A percentile compares a stretch with the other conserved stretches of the same genome.
Evolutionary conservation across 441 rosid genomes (phyloP).

Genomic region (Syzygium syzygioides): DNA sequence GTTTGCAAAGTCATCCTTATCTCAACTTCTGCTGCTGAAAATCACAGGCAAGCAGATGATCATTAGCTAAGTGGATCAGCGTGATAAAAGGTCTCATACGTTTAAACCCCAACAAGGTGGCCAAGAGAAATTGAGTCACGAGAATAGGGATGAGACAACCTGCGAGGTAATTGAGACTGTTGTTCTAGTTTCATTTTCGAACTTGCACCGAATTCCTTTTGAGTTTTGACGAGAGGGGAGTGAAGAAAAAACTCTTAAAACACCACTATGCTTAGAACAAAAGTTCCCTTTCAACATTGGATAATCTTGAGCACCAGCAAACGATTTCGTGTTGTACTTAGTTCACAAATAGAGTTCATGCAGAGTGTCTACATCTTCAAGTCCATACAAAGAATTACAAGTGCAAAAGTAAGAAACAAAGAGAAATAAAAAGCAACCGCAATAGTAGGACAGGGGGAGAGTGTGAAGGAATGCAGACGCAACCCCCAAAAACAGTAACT

Average conservation of each 20-base stretch:
- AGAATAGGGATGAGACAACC: neutral
- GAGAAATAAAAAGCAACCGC: neutral
- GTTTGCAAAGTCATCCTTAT: neutral
- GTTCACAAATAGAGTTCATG: neutral
- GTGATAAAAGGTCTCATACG: neutral
- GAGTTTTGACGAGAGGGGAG: neutral
- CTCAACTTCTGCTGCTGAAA: neutral
- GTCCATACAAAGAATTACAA: neutral
- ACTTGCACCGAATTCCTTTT: neutral
- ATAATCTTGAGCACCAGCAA: neutral
- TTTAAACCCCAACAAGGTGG: neutral
- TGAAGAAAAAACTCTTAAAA: neutral
- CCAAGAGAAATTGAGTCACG: neutral
- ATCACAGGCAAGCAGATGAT: neutral
- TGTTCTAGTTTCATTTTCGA: neutral
- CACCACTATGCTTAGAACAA: neutral
- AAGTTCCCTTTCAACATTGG: neutral
- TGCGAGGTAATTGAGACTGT: neutral
- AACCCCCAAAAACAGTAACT: neutral
- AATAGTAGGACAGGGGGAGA: neutral
- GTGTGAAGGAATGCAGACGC: neutral
- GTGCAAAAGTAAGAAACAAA: neutral
- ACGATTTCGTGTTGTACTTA: neutral
- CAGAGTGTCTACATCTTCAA: neutral
- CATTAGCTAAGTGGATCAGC: neutral